Evolutionary conservation across 139 green algal species (phyloP).

Genomic region (Trebouxia sp.): DNA sequence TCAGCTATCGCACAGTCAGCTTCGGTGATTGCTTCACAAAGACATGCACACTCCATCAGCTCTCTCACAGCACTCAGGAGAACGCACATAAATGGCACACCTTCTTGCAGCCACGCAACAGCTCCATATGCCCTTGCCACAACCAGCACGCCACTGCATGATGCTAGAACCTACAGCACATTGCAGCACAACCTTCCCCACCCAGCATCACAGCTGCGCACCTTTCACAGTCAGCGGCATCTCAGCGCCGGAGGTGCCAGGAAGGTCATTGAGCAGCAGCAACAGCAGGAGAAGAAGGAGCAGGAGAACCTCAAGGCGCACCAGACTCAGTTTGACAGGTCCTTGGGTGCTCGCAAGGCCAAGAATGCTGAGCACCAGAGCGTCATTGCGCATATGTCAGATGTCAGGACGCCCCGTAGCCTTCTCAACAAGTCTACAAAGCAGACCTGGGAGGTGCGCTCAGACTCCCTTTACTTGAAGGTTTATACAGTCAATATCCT

Average conservation of each 20-base stretch:
- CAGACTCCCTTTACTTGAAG: not conserved
- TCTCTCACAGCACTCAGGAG: no score
- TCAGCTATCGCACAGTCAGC: no score
- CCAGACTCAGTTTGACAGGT: not conserved
- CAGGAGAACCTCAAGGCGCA: not conserved
- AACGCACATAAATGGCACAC: no score
- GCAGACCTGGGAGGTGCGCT: not conserved
- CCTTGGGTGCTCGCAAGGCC: not conserved
- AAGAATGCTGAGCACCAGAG: slow-evolving; percentile 7
- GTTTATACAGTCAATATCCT: not conserved
- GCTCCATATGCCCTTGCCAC: no score
- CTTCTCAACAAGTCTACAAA: not conserved
- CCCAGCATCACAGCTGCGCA: not conserved
- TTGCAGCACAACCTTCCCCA: no score
- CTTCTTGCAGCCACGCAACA: no score
- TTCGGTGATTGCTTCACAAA: no score
- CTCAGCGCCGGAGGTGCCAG: not conserved
- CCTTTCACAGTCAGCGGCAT: not conserved
- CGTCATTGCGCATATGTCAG: slow-evolving; percentile 22
- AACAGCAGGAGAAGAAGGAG: not conserved
- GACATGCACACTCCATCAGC: no score
- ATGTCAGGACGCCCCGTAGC: slow-evolving; percentile 8
- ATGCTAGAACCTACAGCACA: no score
- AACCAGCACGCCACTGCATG: no score
- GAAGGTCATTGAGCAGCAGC: slow-evolving; percentile 2